Conservation (phyloP, 2,329 filamentous ascomycete species). For the Alternaria brassicae region DNA sequence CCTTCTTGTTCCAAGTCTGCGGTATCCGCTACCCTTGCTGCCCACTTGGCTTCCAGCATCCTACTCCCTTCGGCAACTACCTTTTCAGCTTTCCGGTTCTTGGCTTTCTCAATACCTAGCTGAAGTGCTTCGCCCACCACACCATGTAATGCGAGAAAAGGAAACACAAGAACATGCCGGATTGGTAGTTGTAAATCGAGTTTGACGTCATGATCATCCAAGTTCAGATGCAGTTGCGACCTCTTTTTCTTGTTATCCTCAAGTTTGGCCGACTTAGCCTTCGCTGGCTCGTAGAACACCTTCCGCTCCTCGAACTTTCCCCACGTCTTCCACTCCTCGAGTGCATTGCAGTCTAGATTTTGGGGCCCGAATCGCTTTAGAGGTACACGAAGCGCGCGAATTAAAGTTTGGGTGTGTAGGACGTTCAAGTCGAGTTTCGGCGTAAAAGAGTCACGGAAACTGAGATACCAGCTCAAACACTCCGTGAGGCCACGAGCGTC, state of each 20-base stretch:
- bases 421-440: constrained; percentile 36
- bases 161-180: constrained; percentile 29
- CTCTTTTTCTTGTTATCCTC: neutral
- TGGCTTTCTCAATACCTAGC: constrained; percentile 29
- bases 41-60: neutral
- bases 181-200: constrained; percentile 17
- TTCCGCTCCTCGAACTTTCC: constrained; percentile 15
- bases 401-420: constrained; percentile 34
- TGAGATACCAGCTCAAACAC: constrained; percentile 32
- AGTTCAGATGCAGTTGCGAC: constrained; percentile 17
- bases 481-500: constrained; percentile 32
- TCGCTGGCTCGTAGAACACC: constrained; percentile 1
- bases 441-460: constrained; percentile 20
- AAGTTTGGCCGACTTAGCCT: neutral
- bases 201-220: constrained; percentile 10
- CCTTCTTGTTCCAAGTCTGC: neutral
- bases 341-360: constrained; percentile 28
- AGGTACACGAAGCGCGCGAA: constrained; percentile 25
- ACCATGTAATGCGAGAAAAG: constrained; percentile 27
- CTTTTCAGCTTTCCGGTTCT: constrained; percentile 2
- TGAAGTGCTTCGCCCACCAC: constrained; percentile 25
- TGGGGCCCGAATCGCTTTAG: constrained; percentile 21
- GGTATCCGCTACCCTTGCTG: neutral
- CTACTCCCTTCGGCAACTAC: neutral
- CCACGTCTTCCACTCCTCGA: constrained; percentile 30